Base-by-base conservation (phyloP, 2,329 filamentous ascomycete species). In the Pseudopyricularia cyperi region DNA sequence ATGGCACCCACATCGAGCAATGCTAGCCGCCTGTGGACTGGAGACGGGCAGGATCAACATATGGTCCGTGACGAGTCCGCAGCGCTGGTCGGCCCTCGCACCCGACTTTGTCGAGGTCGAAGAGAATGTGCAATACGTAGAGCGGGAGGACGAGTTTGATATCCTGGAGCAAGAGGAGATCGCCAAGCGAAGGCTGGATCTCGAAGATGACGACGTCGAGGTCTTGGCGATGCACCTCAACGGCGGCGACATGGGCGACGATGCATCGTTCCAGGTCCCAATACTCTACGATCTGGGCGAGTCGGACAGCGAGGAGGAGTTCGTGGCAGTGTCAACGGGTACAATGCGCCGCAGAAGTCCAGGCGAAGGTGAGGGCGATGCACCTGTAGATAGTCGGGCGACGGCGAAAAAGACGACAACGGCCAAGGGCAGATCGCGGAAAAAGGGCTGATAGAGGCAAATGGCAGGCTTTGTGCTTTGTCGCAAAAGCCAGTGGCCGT, bases 41-140 rank as follows among this genome's bases (percentile, higher is more conserved):
- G 94, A 98, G 67, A 91, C 87, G 0, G 93, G 93, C 7, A 82
- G 87, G 52, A 88, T 98, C 63, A 95, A 95, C 69, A 86, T 95
- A 33, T 98, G 93, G 93, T 91, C 89, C 5, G 93, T 96, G 52
- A 83, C 91, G 39, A 93, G 88, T 52, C 91, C 93, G 9, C 94
- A 98, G 64, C 87, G 93, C 60, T 98, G 93, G 94, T 96, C 90
- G 15, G 91, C 93, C 2, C 76, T 98, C 30, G 94, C 94, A 6
- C 93, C 93, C 0, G 94, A 98, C 67, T 98, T 98, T 66, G 87
- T 84, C 39, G 93, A 98, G 67, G 89, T 98, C 14, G 93, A 98
- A 68, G 93, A 98, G 68, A 98, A 98, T 60, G 89, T 95, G 22
- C 89, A 97, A 65, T 98, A 98, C 64, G 80, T 94, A 42, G 93